Conservation (phyloP, 2,329 filamentous ascomycete species). For the Diaporthe sp. region DNA sequence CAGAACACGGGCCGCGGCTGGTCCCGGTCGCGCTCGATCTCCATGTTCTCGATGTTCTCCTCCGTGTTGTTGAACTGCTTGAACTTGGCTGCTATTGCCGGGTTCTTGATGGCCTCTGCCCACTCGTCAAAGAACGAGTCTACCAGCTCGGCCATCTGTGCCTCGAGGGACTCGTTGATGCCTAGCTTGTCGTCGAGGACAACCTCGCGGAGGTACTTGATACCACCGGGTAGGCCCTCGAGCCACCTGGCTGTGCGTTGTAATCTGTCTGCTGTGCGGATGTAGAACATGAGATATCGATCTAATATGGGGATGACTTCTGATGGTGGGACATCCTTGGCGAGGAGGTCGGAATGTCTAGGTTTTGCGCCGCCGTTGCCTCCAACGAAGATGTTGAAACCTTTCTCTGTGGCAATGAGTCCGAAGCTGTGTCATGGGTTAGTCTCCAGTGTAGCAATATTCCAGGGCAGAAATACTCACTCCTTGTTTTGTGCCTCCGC, state of each 20-base stretch:
- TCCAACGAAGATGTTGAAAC: constrained; percentile 92
- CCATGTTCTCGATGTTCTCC: constrained; percentile 78
- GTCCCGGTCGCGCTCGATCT: constrained; percentile 78
- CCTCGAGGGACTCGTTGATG: constrained; percentile 86
- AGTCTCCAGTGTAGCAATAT: constrained; percentile 11
- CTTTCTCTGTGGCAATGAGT: constrained; percentile 91
- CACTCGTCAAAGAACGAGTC: constrained; percentile 92
- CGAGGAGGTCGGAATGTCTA: constrained; percentile 84
- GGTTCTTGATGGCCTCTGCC: constrained; percentile 83
- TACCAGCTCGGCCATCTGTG: constrained; percentile 89
- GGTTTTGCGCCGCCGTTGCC: constrained; percentile 93
- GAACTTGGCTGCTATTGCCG: constrained; percentile 78
- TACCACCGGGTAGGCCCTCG: constrained; percentile 85
- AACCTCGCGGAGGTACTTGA: constrained; percentile 86
- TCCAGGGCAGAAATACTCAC: constrained; percentile 58
- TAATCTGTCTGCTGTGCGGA: constrained; percentile 90
- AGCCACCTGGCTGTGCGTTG: constrained; percentile 92
- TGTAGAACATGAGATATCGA: constrained; percentile 93
- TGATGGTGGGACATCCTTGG: constrained; percentile 86
- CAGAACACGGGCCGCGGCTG: constrained; percentile 84
- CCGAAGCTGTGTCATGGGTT: constrained; percentile 73
- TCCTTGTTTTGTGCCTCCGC: constrained; percentile 95
- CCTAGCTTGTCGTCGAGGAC: constrained; percentile 89
- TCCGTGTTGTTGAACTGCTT: constrained; percentile 86
- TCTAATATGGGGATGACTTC: constrained; percentile 89